Evolutionary conservation across 2,329 filamentous ascomycete genomes (phyloP), one percentile per base, ranked within the genome.

Genomic region (Nannizzia gypsea): DNA sequence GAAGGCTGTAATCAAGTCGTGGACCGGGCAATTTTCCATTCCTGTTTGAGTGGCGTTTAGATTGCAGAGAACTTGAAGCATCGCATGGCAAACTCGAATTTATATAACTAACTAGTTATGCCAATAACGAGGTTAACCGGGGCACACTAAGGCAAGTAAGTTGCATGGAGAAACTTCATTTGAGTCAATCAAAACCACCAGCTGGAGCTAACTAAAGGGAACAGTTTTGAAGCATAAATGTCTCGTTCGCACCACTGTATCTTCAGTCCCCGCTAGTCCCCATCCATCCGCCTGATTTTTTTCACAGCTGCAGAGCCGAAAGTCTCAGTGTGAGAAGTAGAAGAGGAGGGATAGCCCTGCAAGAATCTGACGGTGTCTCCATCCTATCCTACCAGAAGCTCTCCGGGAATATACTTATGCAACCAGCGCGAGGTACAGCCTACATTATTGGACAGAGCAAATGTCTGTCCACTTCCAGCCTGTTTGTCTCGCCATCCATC

Each of bases 1-100:
- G 8, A 11, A 34, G 15, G 26, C 50, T 22, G 28, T 31, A 54
- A 54, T n/a, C n/a, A 9, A 34, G 50, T 3, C 28, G n/a, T n/a
- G n/a, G n/a, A n/a, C 50, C 5, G 26, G 50, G 50, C n/a, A 26
- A 54, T 54, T 54, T 54, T 34, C 50, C 50, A n/a, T 54, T 54
- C n/a, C 28, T 31, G 48, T 24, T 54, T 24, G 50, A 20, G 50
- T 54, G 50, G 50, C 50, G 50, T 54, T 54, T 22, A 54, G 24
- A 31, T 54, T 54, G 50, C 28, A 26, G 50, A 34, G 24, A 54
- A 52, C 24, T 22, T 50, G 17, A 52, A 52, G 42, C 5, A 22
- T 48, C 20, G 44, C 48, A 54, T 34, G 31, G 31, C 31, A 34
- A 34, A 34, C 31, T 34, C 31, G 31, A 36, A 36, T 11, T 36